Evolutionary conservation across 2,329 filamentous ascomycete genomes (phyloP).

Genomic region (Bipolaris zeicola): DNA sequence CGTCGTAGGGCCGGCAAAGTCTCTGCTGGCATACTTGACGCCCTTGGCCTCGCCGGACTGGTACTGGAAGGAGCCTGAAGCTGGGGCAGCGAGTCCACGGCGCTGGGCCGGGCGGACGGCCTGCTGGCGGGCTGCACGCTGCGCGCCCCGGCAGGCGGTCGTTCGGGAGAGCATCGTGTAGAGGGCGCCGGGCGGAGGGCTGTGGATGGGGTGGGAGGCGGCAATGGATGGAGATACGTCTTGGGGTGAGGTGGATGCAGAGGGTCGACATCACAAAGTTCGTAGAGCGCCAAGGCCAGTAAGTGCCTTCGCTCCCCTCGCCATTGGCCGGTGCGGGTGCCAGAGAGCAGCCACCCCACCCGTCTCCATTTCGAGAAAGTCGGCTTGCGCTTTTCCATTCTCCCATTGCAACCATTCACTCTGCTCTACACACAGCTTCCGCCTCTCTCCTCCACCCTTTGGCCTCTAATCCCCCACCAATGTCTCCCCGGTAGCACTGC

Average conservation of each 20-base stretch:
- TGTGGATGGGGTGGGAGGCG: constrained; percentile 56
- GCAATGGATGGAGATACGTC: constrained; percentile 52
- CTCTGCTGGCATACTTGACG: constrained; percentile 90
- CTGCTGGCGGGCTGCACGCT: constrained; percentile 65
- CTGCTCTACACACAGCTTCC: background rate
- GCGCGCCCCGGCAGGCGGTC: constrained; percentile 67
- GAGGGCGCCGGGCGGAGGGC: constrained; percentile 44
- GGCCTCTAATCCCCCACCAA: constrained; percentile 21
- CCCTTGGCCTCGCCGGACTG: constrained; percentile 84
- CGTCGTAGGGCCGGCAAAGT: constrained; percentile 84
- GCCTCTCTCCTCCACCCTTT: background rate
- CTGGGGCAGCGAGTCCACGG: constrained; percentile 69
- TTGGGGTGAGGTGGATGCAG: constrained; percentile 20
- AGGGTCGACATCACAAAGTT: constrained; percentile 19
- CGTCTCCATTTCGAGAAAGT: constrained; percentile 13
- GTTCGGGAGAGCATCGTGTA: constrained; percentile 70
- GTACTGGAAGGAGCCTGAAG: constrained; percentile 81
- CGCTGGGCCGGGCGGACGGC: constrained; percentile 61
- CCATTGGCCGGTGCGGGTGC: constrained; percentile 14
- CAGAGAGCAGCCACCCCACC: constrained; percentile 13
- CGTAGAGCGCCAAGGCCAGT: constrained; percentile 16
- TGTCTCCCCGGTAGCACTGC: constrained; percentile 40
- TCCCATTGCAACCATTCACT: background rate
- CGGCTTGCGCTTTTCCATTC: background rate
- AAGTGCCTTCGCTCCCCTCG: constrained; percentile 10